Conservation (phyloP, 768 basidiomycete genomes). For the Mycena rosella region DNA sequence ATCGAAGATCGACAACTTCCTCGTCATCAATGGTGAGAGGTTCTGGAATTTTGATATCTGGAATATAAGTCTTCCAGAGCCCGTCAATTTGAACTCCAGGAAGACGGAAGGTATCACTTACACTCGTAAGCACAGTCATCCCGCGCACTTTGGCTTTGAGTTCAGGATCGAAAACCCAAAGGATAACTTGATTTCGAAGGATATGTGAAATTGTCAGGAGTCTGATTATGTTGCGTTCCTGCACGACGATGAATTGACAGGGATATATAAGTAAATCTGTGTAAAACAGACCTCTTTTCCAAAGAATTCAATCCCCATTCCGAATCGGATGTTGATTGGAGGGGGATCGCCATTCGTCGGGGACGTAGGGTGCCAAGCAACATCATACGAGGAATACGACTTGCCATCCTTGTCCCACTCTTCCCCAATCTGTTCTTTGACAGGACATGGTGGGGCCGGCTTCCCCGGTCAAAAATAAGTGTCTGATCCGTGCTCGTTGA, state of each 20-base stretch:
- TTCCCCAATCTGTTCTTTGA: constrained; percentile 11
- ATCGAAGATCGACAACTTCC: constrained; percentile 3
- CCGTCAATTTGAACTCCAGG: neutral
- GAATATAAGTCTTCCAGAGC: constrained; percentile 1
- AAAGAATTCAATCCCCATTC: constrained; percentile 21
- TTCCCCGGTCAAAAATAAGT: too few species aligned
- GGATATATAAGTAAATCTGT: neutral
- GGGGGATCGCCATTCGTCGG: neutral
- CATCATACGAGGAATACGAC: constrained; percentile 18
- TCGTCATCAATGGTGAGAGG: constrained; percentile 6
- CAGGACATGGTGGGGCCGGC: constrained; percentile 7
- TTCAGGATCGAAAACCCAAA: constrained; percentile 18
- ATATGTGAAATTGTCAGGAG: constrained; percentile 7
- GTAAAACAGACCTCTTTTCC: constrained; percentile 4
- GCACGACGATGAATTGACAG: neutral
- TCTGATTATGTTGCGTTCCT: constrained; percentile 6
- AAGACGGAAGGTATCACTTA: neutral
- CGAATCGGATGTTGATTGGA: constrained; percentile 12
- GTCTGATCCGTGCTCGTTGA: too few species aligned
- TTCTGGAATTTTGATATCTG: constrained; percentile 16
- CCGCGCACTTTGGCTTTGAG: constrained; percentile 18
- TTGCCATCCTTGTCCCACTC: neutral
- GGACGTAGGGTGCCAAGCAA: constrained; percentile 1
- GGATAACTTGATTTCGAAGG: constrained; percentile 19
- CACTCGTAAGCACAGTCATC: constrained; percentile 15